Conservation (phyloP, 129 eudicot genomes). For the Gnaphalium uliginosum region DNA sequence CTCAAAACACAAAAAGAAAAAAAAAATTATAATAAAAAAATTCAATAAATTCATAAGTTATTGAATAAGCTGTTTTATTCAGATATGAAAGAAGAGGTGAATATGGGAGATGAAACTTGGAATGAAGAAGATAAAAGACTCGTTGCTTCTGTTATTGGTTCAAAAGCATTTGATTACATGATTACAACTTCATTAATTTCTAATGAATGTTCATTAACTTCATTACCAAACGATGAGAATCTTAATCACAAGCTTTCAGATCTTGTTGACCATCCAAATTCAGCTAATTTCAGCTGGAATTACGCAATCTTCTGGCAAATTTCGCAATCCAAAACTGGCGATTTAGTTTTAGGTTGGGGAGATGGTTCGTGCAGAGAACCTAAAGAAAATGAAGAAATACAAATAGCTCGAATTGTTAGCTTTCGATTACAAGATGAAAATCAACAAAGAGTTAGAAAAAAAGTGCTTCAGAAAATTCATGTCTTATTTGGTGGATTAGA, state of each 20-base stretch:
- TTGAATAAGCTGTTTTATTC: not conserved
- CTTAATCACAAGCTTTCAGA: conserved; percentile 81
- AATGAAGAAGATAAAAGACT: conserved; percentile 73
- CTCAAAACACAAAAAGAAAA: conserved; percentile 18
- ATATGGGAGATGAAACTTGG: conserved; percentile 57
- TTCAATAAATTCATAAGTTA: not conserved
- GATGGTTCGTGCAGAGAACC: conserved; percentile 96
- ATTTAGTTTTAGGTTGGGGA: conserved; percentile 91
- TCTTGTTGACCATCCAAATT: conserved; percentile 75
- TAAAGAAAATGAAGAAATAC: conserved; percentile 64
- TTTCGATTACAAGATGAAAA: conserved; percentile 62
- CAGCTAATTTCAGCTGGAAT: conserved; percentile 74
- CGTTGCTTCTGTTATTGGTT: conserved; percentile 70
- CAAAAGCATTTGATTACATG: conserved; percentile 73
- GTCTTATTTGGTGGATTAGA: conserved; percentile 64
- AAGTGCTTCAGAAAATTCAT: conserved; percentile 71
- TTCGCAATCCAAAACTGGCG: conserved; percentile 64
- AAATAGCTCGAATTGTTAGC: conserved; percentile 41
- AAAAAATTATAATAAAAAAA: not conserved
- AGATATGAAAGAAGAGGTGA: conserved; percentile 47
- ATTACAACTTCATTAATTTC: conserved; percentile 55
- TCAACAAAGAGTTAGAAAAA: conserved; percentile 72
- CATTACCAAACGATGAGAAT: conserved; percentile 65
- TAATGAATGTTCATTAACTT: conserved; percentile 66
- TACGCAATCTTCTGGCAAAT: conserved; percentile 90